A percentile compares a stretch with the other conserved stretches of the same genome.
Conservation (phyloP, 1,284 basidiomycete species). For the Leccinum griseonigrum region DNA sequence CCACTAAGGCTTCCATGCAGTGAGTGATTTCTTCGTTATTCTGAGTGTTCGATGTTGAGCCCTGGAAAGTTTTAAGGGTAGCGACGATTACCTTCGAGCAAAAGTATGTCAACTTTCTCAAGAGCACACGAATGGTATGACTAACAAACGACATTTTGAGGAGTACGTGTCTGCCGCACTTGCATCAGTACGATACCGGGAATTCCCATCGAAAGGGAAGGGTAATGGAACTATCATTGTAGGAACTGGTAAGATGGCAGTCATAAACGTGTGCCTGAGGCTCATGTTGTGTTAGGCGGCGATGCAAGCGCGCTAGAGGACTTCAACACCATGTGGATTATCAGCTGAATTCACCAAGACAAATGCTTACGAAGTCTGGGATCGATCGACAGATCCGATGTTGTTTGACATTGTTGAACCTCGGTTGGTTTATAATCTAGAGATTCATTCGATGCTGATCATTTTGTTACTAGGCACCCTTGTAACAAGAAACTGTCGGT, state of each 20-base stretch:
- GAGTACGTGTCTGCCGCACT: slow-evolving; percentile 82
- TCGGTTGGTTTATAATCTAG: slow-evolving; percentile 46
- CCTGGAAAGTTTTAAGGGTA: slow-evolving; percentile 74
- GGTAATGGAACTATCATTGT: slow-evolving; percentile 60
- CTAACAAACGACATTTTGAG: slow-evolving; percentile 55
- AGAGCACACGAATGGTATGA: not conserved
- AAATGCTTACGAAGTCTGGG: slow-evolving; percentile 85
- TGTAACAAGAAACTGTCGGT: slow-evolving; percentile 87
- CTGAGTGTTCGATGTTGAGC: slow-evolving; percentile 5
- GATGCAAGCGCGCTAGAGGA: slow-evolving; percentile 58
- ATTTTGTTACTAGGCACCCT: slow-evolving; percentile 59
- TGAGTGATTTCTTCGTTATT: slow-evolving; percentile 37
- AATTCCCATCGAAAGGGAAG: slow-evolving; percentile 72
- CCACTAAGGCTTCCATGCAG: slow-evolving; percentile 61
- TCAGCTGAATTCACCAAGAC: slow-evolving; percentile 75
- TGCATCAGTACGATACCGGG: slow-evolving; percentile 83
- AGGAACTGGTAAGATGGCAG: slow-evolving; percentile 46
- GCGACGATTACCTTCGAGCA: slow-evolving; percentile 86
- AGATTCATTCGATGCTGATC: slow-evolving; percentile 9
- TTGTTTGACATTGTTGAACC: slow-evolving; percentile 93
- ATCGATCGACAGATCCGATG: slow-evolving; percentile 81
- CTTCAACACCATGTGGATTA: slow-evolving; percentile 82
- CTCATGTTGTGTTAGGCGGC: slow-evolving; percentile 30
- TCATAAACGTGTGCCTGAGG: not conserved
- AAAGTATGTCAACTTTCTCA: slow-evolving; percentile 51